Base-by-base conservation (phyloP, 2,329 filamentous ascomycete genomes). In the Arthrobotrys conoides region DNA sequence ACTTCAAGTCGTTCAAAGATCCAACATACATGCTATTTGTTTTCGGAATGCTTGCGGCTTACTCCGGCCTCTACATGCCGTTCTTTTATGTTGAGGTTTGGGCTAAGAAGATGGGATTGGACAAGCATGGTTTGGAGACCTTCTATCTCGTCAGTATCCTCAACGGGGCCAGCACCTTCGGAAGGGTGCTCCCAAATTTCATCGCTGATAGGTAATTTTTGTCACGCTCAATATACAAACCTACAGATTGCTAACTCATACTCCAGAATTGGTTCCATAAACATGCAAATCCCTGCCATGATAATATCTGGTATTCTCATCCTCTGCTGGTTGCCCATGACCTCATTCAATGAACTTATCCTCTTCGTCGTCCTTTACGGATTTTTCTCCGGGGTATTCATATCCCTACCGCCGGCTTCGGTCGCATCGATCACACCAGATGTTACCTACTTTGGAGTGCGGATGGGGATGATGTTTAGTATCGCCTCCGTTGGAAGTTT, bases 401-500 rank as follows among this genome's bases (percentile, higher is more conserved):
- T 86, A 16, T 84, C 84, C 9, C 81, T 87, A 3, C 82, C 85
- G 10, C 83, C 83, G 6, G 83, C 85, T 0, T 83, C 87, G 0
- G 82, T 86, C 3, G 84, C 83, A 44, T 70, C 75, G 12, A 75
- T 80, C 61, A 75, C 75, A 14, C 69, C 69, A 3, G 75, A 80
- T 55, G 71, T 80, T 27, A 70, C 64, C 1, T 79, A 63, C 41
- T 70, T 80, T n/a, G 79, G 79, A 48, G 75, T 77, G 16, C 69
- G 79, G 16, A 80, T 79, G 75, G 79, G 79, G 3, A 75, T 80
- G 69, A 76, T 79, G 73, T 77, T 79, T 24, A 75, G 85, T 22
- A 85, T 88, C 69, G 85, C 89, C 18, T 86, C 85, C n/a, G 85
- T 89, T 65, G 87, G 88, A 0, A 86, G 85, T 1, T 82, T 90